Evolutionary conservation across 495 filamentous ascomycete species (phyloP), one percentile per base, ranked within the genome.

Genomic region (Penicillium fimorum): DNA sequence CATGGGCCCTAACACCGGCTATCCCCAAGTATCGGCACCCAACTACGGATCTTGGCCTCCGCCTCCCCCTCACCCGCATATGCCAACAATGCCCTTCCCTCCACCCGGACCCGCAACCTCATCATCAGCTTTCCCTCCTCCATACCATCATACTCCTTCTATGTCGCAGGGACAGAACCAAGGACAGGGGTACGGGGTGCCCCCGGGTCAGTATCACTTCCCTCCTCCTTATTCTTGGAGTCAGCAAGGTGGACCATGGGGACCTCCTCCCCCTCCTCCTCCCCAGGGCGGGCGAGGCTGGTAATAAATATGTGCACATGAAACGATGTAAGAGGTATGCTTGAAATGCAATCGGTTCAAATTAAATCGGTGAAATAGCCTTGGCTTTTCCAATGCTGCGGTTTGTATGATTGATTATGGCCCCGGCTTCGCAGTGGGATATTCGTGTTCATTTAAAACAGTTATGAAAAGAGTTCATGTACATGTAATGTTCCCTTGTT

Each of bases 1-100:
- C 2, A 56, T 49, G 53, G 24, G 15, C 30, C 17, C 49, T 41
- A 33, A 48, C 24, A 29, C 61, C 30, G 56, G 63, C 44, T 67
- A 69, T 15, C 73, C 75, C 20, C 82, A 76, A 33, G 75, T 74
- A 29, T 77, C 74, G 13, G 80, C 76, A 13, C 70, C 69, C 8
- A 75, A 76, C 40, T 83, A 79, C 25, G 80, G 78, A n/a, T 68
- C 74, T 44, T 83, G 80, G 81, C 76, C 79, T 22, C 73, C 72
- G 25, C 76, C 76, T 52, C 72, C 75, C 35, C 65, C 76, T 52
- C 71, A 75, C 35, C 65, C 67, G 25, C 67, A 63, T 8, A 56
- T 66, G 56, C 38, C 62, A 47, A 45, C 40, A 24, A 63, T 60
- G 61, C 57, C 59, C 42, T 68, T 59, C 29, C 56, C 65, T 42